Evolutionary conservation across 306 rosid species (phyloP).

Genomic region (Medicago arabica): DNA sequence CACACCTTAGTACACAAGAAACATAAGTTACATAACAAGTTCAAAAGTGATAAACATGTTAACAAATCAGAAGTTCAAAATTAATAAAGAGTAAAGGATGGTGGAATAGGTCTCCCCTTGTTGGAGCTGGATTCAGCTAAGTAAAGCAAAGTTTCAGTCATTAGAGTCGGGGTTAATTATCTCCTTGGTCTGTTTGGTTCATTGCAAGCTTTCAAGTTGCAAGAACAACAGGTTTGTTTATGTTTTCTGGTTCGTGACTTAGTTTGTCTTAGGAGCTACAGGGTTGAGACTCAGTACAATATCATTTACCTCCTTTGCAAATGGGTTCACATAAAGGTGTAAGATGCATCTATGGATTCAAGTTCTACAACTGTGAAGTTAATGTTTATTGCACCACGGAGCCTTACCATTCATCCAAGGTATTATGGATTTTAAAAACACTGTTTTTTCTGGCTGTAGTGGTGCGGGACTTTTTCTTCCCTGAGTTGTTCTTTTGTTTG

Average conservation of each 20-base stretch:
- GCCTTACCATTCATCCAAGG: not conserved
- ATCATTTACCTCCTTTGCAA: too few species aligned
- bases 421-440: not conserved
- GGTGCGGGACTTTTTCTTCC: too few species aligned
- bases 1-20: not conserved
- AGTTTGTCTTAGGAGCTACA: not conserved
- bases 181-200: not conserved
- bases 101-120: not conserved
- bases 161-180: not conserved
- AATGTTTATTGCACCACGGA: not conserved
- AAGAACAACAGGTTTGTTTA: not conserved
- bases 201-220: not conserved
- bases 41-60: not conserved
- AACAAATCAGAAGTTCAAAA: not conserved
- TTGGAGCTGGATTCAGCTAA: conserved; percentile 2
- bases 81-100: not conserved
- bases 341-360: not conserved
- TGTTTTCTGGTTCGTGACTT: not conserved
- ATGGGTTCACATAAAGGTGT: not conserved
- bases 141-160: not conserved
- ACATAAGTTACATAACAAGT: not conserved
- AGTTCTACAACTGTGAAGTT: not conserved
- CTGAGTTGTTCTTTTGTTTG: too few species aligned
- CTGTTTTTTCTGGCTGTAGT: too few species aligned
- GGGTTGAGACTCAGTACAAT: too few species aligned